Evolutionary conservation across 345 rosid species (phyloP).

Genomic region (Bruguiera parviflora): DNA sequence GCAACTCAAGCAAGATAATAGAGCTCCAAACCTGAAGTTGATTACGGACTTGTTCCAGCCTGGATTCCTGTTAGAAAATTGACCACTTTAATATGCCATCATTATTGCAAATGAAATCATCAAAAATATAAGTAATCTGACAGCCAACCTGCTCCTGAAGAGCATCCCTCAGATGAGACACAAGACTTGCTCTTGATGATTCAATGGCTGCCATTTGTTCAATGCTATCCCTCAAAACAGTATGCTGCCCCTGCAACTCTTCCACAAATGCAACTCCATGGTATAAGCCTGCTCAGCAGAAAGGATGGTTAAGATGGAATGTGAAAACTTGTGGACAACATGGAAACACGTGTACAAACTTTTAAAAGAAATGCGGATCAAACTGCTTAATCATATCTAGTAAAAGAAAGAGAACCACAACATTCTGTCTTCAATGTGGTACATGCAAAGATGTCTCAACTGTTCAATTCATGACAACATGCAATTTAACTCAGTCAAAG

Average conservation of each 20-base stretch:
- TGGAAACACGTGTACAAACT: neutral
- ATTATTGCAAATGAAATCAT: slow-evolving; percentile 2
- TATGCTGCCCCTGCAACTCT: slow-evolving; percentile 78
- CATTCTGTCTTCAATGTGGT: neutral
- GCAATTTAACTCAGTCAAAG: neutral
- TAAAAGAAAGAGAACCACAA: neutral
- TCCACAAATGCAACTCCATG: slow-evolving; percentile 49
- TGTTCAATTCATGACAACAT: neutral
- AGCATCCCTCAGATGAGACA: slow-evolving; percentile 69
- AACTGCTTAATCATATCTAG: neutral
- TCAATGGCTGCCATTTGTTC: slow-evolving; percentile 62
- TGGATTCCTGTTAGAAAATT: slow-evolving; percentile 57
- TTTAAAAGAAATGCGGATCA: neutral
- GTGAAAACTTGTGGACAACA: neutral
- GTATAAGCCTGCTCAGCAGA: slow-evolving; percentile 42
- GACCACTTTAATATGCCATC: slow-evolving; percentile 21
- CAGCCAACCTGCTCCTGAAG: slow-evolving; percentile 80
- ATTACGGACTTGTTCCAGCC: slow-evolving; percentile 65
- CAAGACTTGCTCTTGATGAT: slow-evolving; percentile 66
- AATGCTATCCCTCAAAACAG: slow-evolving; percentile 60
- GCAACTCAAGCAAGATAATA: neutral
- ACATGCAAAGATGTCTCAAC: neutral
- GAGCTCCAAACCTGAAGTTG: slow-evolving; percentile 70
- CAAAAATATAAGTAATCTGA: slow-evolving; percentile 11
- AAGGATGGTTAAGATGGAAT: slow-evolving; percentile 2